Base-by-base conservation (phyloP, 495 filamentous ascomycete species). In the Bryoglossum gracile region DNA sequence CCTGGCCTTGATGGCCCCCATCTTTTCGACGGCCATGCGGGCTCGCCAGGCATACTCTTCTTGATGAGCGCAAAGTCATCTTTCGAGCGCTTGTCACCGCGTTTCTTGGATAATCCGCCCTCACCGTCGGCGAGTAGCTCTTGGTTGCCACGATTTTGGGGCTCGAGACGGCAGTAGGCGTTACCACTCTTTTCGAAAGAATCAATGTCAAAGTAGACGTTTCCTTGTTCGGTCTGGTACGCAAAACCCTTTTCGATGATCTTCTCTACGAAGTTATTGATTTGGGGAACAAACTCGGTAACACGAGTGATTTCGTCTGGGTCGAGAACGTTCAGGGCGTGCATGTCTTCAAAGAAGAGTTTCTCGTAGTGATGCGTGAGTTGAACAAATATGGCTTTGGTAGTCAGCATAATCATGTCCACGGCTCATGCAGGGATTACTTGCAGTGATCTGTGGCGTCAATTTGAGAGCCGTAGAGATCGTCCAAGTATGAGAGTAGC, bases 11-110 rank as follows among this genome's bases (percentile, higher is more conserved):
- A n/a, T 38, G 77, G 70, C 8, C 90, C 89, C 91, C 92, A 98
- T n/a, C n/a, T n/a, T 4, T 76, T 76, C 55, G 81, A 87, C 9
- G 79, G 68, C 92, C 92, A 98, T 51, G 75, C 84, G 0, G 92
- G 92, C 70, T 98, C 92, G 28, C 92, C 91, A 3, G 85, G 78
- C 66, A 94, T 96, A 0, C 82, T 88, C 30, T 84, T 77, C 67
- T 98, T 98, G 90, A 89, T 95, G 3, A 97, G 71, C 1, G 90
- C 92, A n/a, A n/a, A n/a, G n/a, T n/a, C 91, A 3, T 80, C 80
- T 2, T 77, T 66, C 5, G 78, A 77, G 19, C 80, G 77, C 64
- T 95, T 94, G 18, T 67, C 69, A 68, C 81, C 46, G 61, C 74
- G 16, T 67, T 75, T 78, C 65, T 84, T 84, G 1, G 83, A 77